These are phyloP conservation scores for Cucurbita maxima DNA, from an alignment of 306 rosid species.

Conservation along the genomic window DNA sequence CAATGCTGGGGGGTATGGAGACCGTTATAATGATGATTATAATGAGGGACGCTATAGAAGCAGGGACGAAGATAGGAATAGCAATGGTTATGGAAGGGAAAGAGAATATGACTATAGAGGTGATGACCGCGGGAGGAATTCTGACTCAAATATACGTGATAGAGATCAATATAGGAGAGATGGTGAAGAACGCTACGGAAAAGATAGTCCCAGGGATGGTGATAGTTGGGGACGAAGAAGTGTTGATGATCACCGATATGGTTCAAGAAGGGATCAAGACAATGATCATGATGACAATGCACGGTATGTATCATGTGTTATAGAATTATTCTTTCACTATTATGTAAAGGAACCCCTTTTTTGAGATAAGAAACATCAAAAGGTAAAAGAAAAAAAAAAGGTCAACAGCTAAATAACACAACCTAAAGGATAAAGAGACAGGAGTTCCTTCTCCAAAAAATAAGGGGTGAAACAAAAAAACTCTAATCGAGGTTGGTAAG, in stretches of 20 bases:
- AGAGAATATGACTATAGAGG: constrained; percentile 67
- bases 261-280: constrained; percentile 74
- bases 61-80: constrained; percentile 57
- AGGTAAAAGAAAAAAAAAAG: background rate
- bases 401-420: background rate
- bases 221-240: constrained; percentile 66
- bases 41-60: constrained; percentile 40
- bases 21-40: constrained; percentile 60
- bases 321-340: background rate
- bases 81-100: constrained; percentile 51
- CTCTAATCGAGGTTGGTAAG: background rate
- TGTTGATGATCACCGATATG: constrained; percentile 53
- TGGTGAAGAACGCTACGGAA: constrained; percentile 55
- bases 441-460: background rate
- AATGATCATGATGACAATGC: constrained; percentile 65
- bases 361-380: background rate
- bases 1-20: constrained; percentile 42
- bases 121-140: constrained; percentile 48
- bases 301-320: constrained; percentile 51
- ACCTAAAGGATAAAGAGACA: background rate
- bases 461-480: too few relatives aligned
- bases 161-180: constrained; percentile 80
- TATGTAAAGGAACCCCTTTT: background rate
- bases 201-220: constrained; percentile 54
- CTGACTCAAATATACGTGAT: constrained; percentile 51